A percentile compares a stretch with the other conserved stretches of the same genome.
These are phyloP conservation scores for Acanthamoeba royreba DNA, from an alignment of 208 protist genomes.

Conservation along the genomic window DNA sequence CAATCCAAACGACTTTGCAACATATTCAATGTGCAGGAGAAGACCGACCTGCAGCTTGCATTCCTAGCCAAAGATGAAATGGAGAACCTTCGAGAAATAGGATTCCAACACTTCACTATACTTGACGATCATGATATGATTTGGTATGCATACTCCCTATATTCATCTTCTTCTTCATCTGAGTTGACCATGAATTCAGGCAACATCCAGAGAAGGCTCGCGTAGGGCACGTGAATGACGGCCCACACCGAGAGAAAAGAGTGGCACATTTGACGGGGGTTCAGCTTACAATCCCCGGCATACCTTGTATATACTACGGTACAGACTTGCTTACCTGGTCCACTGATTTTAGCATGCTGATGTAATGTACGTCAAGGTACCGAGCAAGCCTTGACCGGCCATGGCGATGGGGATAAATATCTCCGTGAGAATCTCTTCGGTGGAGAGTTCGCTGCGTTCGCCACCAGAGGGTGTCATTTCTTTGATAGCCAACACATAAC, in stretches of 20 bases:
- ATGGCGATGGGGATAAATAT: not conserved
- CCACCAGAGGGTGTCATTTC: not conserved
- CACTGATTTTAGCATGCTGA: too few relatives aligned
- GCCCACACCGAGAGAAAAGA: not conserved
- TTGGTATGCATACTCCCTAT: not conserved
- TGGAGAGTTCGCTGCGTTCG: not conserved
- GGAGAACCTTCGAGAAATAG: not conserved
- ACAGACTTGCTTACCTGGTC: too few relatives aligned
- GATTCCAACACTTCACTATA: not conserved
- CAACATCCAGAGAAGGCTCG: not conserved
- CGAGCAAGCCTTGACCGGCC: not conserved
- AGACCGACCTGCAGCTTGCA: not conserved
- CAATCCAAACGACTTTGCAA: not conserved
- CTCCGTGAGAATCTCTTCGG: not conserved
- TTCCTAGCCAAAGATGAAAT: not conserved
- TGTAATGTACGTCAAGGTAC: too few relatives aligned
- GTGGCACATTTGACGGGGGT: not conserved
- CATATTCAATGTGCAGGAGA: not conserved
- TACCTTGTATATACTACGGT: conserved; percentile 7
- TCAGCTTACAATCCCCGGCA: not conserved
- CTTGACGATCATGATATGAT: conserved; percentile 14
- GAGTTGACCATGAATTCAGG: not conserved
- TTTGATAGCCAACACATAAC: not conserved
- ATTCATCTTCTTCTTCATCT: too few relatives aligned
- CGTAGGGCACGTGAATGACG: not conserved